Conservation (phyloP, 2,329 filamentous ascomycete species). For the Dactylella cylindrospora region DNA sequence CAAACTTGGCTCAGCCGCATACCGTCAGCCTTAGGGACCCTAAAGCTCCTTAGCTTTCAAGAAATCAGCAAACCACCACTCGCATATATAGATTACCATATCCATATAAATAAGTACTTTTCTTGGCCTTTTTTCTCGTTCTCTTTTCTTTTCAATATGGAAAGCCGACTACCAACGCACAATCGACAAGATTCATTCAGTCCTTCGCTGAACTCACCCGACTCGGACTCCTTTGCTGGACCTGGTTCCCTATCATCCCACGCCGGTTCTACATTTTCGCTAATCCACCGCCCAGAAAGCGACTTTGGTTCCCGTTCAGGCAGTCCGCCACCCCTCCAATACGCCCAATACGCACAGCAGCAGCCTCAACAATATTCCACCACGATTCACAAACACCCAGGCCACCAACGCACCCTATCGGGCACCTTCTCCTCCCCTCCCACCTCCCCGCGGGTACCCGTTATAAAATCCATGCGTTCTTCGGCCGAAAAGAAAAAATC, state of each 20-base stretch:
- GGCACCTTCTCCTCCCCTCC: constrained; percentile 29
- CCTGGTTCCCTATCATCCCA: constrained; percentile 29
- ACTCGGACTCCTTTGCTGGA: constrained; percentile 35
- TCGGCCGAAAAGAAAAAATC: constrained; percentile 39
- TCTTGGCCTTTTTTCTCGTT: constrained; percentile 17
- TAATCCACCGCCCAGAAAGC: constrained; percentile 42
- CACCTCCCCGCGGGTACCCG: constrained; percentile 29
- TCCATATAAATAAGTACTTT: constrained; percentile 23
- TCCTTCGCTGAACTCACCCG: constrained; percentile 38
- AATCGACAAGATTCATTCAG: constrained; percentile 39
- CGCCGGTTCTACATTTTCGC: constrained; percentile 38
- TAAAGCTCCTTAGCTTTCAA: constrained; percentile 8
- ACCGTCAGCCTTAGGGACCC: constrained; percentile 28
- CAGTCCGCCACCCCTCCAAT: constrained; percentile 22
- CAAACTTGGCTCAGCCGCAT: constrained; percentile 40
- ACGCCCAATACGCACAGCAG: too few species aligned
- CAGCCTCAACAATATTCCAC: too few species aligned
- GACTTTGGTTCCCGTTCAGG: constrained; percentile 37
- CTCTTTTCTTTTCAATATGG: constrained; percentile 26
- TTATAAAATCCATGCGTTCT: constrained; percentile 42
- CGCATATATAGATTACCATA: constrained; percentile 3
- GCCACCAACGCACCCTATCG: constrained; percentile 29
- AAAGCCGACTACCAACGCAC: constrained; percentile 41
- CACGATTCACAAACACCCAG: constrained; percentile 16
- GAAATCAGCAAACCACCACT: constrained; percentile 16